phyloP scores from a whole-genome alignment of 2,329 filamentous ascomycete species.

The Orbilia oligospora region DNA sequence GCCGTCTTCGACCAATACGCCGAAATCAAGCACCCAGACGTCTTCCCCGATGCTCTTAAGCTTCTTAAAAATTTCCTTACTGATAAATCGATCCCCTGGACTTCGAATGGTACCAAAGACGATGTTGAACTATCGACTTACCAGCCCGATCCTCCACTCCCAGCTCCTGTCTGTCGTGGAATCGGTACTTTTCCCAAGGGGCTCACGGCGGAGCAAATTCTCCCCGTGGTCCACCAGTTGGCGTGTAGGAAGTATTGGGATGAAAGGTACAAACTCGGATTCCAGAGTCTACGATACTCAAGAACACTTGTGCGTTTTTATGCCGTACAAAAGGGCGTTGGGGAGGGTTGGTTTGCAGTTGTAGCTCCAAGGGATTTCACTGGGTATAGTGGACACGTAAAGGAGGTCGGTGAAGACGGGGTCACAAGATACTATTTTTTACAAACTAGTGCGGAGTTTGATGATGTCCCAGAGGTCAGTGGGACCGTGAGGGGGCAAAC shows the following conservation, averaged over 20 bases:
- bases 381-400: constrained; percentile 54
- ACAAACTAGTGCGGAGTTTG: constrained; percentile 53
- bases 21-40: constrained; percentile 38
- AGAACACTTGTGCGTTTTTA: constrained; percentile 52
- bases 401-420: constrained; percentile 54
- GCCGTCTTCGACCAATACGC: constrained; percentile 40
- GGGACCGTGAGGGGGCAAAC: constrained; percentile 50
- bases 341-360: constrained; percentile 50
- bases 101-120: constrained; percentile 42
- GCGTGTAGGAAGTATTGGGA: constrained; percentile 53
- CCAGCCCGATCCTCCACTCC: constrained; percentile 47
- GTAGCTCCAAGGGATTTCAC: constrained; percentile 58
- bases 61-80: constrained; percentile 45
- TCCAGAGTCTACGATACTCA: constrained; percentile 43
- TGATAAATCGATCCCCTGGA: constrained; percentile 42
- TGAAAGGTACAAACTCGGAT: constrained; percentile 44
- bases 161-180: constrained; percentile 47
- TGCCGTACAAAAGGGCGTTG: constrained; percentile 55
- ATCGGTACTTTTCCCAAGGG: constrained; percentile 34
- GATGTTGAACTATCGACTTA: constrained; percentile 42
- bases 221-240: constrained; percentile 43
- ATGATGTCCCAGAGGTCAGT: constrained; percentile 42
- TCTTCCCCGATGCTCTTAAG: constrained; percentile 40
- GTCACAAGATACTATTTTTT: constrained; percentile 53
- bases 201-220: constrained; percentile 51